Evolutionary conservation across 2,329 filamentous ascomycete genomes (phyloP), one percentile per base, ranked within the genome.

Genomic region (Lasiodiplodia sp.): DNA sequence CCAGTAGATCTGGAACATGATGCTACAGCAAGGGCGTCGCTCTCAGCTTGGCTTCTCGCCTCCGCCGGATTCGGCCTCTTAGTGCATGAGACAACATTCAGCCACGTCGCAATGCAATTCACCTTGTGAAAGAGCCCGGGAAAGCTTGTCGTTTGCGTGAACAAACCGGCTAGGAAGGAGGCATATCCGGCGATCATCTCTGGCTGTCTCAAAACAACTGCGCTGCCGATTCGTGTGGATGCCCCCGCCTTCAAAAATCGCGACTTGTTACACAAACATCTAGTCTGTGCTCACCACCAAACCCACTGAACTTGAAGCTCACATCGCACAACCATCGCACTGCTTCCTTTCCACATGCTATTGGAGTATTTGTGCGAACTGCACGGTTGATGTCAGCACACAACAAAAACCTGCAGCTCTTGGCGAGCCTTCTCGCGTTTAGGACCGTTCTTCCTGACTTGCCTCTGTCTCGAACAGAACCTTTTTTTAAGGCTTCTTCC

Each of bases 101-200:
- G 58, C 58, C 58, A 63, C 58, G 11, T 37, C 40, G 38, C 31
- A 28, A n/a, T 21, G 38, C 57, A 38, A 34, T n/a, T 8, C 18
- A 11, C n/a, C 55, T 14, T 2, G n/a, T 62, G 38, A 62, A 62
- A 62, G 57, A 62, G 25, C 47, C 16, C 16, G 57, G 18, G 40
- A 63, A 63, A 63, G 58, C 58, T 63, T 63, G 40, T 63, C 40
- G 58, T 63, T 63, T 63, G 58, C 58, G 58, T 63, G 34, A 37
- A 16, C 37, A 18, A 37, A 49, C 7, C 2, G 14, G 18, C 58
- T 40, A 63, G 37, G 40, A 18, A 3, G 14, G 16, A 51, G 18
- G 25, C 18, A 14, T 10, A 49, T 14, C 57, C 23, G 38, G 3
- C 38, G n/a, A 18, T 23, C 38, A n/a, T 34, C 21, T 23, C 38